Evolutionary conservation across 2,329 filamentous ascomycete species (phyloP).

Genomic region (Cordyceps cicadae): DNA sequence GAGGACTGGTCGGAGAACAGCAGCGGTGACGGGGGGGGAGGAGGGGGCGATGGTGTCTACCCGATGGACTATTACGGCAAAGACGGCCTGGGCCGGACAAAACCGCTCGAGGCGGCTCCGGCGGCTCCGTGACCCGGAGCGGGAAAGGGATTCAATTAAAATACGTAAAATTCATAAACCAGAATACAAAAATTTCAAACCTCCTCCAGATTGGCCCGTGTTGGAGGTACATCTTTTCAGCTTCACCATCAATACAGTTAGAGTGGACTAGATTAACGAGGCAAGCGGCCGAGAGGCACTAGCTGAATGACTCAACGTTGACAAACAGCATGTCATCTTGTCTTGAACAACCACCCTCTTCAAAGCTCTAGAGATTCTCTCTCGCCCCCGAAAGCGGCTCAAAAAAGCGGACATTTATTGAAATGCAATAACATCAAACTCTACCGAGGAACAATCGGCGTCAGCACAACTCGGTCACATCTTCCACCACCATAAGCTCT

Average conservation of each 20-base stretch:
- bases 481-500: background rate
- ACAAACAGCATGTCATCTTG: background rate
- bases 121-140: constrained; percentile 13
- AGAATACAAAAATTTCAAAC: background rate
- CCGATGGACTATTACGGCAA: constrained; percentile 98
- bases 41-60: constrained; percentile 54
- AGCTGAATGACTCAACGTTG: background rate
- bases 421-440: background rate
- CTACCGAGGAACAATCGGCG: background rate
- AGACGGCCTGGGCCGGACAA: constrained; percentile 80
- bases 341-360: background rate
- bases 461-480: background rate
- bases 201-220: background rate
- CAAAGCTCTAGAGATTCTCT: too few species aligned
- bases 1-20: constrained; percentile 58
- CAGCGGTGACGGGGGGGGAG: constrained; percentile 29
- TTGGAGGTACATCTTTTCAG: background rate
- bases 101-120: constrained; percentile 28
- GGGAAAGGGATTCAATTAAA: background rate
- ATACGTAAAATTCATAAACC: background rate
- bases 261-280: background rate
- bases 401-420: background rate
- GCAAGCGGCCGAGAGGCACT: background rate
- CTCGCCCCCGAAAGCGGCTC: background rate
- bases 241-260: background rate